A percentile compares a stretch with the other conserved stretches of the same genome.
These are phyloP conservation scores for Hygrophorus pudorinus DNA, from an alignment of 768 basidiomycete genomes.

Conservation along the genomic window DNA sequence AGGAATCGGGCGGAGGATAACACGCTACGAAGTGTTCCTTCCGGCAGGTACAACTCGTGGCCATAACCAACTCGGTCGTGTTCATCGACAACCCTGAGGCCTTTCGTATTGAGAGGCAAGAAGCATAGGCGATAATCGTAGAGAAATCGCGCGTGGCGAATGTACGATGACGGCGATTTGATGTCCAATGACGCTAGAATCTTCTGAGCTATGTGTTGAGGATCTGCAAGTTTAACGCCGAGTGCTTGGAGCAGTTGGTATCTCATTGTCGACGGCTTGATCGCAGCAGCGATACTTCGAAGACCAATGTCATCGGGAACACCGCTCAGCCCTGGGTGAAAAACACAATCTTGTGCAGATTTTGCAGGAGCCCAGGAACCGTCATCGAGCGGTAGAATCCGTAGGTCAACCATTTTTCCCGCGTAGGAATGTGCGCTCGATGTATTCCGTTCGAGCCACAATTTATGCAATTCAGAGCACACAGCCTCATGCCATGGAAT, in stretches of 20 bases:
- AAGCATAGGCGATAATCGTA: conserved; percentile 3
- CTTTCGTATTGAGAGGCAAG: neutral
- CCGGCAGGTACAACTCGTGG: conserved; percentile 2
- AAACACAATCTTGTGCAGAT: no score
- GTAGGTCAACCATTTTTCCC: neutral
- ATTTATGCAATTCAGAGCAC: neutral
- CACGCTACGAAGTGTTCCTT: neutral
- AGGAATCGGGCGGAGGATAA: conserved; percentile 5
- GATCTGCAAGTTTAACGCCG: conserved; percentile 1
- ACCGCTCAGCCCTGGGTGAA: no score
- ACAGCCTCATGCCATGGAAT: neutral
- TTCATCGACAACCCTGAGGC: neutral
- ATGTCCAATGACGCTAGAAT: neutral
- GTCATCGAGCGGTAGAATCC: no score
- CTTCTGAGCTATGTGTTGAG: neutral
- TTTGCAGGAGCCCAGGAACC: no score
- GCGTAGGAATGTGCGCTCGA: neutral
- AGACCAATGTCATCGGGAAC: no score
- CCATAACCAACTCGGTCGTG: neutral
- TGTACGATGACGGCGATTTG: neutral
- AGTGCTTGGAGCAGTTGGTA: no score
- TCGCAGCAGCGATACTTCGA: no score
- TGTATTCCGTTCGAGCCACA: neutral
- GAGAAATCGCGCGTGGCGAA: conserved; percentile 4
- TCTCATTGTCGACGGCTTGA: no score